Evolutionary conservation across 257 asterid species (phyloP).

Genomic region (Rhazya stricta): DNA sequence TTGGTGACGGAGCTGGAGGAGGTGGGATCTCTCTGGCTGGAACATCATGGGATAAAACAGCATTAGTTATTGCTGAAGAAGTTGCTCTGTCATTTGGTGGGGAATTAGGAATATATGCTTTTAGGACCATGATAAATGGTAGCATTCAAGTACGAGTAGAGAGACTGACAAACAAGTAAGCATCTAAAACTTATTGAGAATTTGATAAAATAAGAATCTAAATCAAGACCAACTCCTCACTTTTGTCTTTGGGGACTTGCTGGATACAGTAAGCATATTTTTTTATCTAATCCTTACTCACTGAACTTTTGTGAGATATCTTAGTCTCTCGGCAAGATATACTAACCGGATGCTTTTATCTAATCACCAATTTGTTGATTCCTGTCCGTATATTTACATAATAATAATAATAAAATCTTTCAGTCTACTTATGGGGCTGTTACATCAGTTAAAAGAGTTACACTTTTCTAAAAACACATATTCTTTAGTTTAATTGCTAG

Average conservation of each 20-base stretch:
- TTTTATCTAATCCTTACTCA: neutral
- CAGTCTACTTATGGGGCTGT: neutral
- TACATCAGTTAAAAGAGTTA: neutral
- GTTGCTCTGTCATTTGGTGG: slow-evolving; percentile 66
- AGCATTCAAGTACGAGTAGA: slow-evolving; percentile 75
- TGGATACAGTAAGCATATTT: neutral
- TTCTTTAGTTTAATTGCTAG: neutral
- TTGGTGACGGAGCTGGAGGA: slow-evolving; percentile 90
- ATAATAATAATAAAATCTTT: neutral
- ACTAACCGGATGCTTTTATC: neutral
- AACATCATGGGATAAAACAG: slow-evolving; percentile 66
- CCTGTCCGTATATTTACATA: neutral
- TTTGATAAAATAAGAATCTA: neutral
- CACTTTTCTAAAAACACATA: neutral
- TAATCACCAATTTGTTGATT: neutral
- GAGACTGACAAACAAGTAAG: slow-evolving; percentile 82
- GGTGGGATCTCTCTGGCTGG: slow-evolving; percentile 82
- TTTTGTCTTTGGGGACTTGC: neutral
- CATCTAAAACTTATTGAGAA: neutral
- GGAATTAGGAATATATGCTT: slow-evolving; percentile 82
- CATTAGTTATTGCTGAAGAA: slow-evolving; percentile 69
- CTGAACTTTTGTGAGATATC: neutral
- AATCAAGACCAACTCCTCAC: neutral
- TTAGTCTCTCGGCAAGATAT: neutral
- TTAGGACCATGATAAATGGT: slow-evolving; percentile 60